A percentile compares a stretch with the other conserved stretches of the same genome.
Evolutionary conservation across 805 yeast genomes (phyloP).

Genomic region (Cyberlindnera mycetangii): DNA sequence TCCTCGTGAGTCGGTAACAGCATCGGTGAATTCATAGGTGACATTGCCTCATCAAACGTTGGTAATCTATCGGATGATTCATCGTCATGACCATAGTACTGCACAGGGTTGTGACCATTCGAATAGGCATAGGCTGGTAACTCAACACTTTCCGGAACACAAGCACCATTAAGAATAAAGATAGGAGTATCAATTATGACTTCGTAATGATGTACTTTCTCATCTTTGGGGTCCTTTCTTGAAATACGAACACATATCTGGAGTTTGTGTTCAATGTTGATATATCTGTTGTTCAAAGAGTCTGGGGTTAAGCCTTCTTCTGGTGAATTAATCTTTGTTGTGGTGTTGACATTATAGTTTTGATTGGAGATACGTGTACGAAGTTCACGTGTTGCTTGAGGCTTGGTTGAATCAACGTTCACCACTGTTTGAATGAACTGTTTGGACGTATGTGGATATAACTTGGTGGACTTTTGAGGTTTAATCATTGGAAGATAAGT

Average conservation of each 20-base stretch:
- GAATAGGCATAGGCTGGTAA: slow-evolving; percentile 39
- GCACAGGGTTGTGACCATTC: slow-evolving; percentile 1
- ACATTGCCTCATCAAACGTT: slow-evolving; percentile 62
- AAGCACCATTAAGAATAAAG: slow-evolving; percentile 44
- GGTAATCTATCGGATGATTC: slow-evolving; percentile 46
- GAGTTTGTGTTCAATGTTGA: slow-evolving; percentile 62
- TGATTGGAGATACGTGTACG: slow-evolving; percentile 16
- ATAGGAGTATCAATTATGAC: slow-evolving; percentile 80
- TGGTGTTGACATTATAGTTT: slow-evolving; percentile 10
- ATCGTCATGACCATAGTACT: slow-evolving; percentile 8
- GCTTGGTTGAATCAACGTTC: slow-evolving; percentile 10
- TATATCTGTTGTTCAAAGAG: slow-evolving; percentile 54
- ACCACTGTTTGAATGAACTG: slow-evolving; percentile 9
- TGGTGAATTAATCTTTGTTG: slow-evolving; percentile 14
- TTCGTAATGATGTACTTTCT: slow-evolving; percentile 68
- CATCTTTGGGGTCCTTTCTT: slow-evolving; percentile 48
- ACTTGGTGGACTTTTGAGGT: slow-evolving; percentile 14
- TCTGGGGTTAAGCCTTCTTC: slow-evolving; percentile 43
- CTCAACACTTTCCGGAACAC: slow-evolving; percentile 35
- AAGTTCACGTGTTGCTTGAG: slow-evolving; percentile 9
- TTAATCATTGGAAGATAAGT: slow-evolving; percentile 22
- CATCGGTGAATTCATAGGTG: slow-evolving; percentile 37
- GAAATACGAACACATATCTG: slow-evolving; percentile 71
- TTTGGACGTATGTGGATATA: slow-evolving; percentile 9
- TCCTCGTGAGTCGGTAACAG: slow-evolving; percentile 19